Evolutionary conservation across 495 filamentous ascomycete species (phyloP).

Genomic region (Penicillium robsamsonii): DNA sequence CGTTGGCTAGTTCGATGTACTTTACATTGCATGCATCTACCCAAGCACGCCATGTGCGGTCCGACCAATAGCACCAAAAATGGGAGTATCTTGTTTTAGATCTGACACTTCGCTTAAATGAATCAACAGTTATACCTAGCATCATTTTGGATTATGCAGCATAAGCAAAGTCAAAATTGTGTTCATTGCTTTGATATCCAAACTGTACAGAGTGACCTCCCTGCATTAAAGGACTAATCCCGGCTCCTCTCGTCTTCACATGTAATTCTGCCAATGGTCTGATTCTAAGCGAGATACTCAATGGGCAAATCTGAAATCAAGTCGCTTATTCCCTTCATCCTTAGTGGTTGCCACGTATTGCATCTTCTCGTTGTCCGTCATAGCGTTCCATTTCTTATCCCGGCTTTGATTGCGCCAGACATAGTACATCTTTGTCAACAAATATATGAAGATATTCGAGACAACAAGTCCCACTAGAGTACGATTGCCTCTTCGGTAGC

Average conservation of each 20-base stretch:
- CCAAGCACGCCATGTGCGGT: constrained; percentile 6
- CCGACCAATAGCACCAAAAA: not conserved
- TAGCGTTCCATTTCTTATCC: constrained; percentile 29
- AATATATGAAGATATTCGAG: constrained; percentile 44
- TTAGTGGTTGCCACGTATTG: constrained; percentile 37
- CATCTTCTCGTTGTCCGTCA: constrained; percentile 27
- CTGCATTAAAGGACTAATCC: not conserved
- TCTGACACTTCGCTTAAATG: too few relatives aligned
- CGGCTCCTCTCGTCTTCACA: not conserved
- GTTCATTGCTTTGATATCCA: not conserved
- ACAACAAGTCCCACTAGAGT: constrained; percentile 46
- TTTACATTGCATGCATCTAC: not conserved
- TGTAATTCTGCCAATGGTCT: not conserved
- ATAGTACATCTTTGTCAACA: constrained; percentile 43
- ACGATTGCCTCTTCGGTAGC: constrained; percentile 54
- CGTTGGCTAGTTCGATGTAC: not conserved
- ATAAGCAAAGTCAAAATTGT: not conserved
- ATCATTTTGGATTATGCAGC: not conserved
- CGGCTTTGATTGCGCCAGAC: constrained; percentile 35
- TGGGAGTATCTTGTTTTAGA: not conserved
- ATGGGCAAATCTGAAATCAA: constrained; percentile 40
- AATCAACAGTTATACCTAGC: too few relatives aligned
- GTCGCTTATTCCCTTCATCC: constrained; percentile 38
- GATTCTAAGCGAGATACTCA: not conserved
- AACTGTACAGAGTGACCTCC: not conserved